Evolutionary conservation across 176 grass and related monocot genomes (phyloP).

Genomic region (Eremochloa ophiuroides): DNA sequence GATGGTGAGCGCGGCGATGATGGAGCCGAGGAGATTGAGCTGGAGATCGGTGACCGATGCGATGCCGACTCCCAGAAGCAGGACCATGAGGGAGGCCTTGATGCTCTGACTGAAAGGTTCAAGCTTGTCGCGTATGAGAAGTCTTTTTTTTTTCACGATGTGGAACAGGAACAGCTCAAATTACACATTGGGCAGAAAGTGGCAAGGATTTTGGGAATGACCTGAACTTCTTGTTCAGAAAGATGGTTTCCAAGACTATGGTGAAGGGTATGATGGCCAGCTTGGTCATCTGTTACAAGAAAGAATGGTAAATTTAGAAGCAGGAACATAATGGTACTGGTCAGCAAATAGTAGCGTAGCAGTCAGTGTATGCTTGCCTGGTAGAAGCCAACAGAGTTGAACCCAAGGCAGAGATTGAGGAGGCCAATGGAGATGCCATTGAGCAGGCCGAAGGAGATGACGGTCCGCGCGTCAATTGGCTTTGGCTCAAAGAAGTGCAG

Average conservation of each 20-base stretch:
- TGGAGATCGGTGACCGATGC: conserved; percentile 86
- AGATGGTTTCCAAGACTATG: conserved; percentile 75
- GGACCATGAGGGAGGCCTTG: conserved; percentile 69
- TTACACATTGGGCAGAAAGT: not conserved
- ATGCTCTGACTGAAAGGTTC: conserved; percentile 64
- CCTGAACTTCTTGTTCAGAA: conserved; percentile 93
- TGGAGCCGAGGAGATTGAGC: conserved; percentile 79
- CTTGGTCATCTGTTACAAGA: conserved; percentile 83
- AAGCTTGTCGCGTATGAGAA: not conserved
- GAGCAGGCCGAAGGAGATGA: conserved; percentile 78
- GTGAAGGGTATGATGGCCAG: conserved; percentile 99
- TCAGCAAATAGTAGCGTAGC: not conserved
- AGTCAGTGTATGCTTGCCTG: conserved; percentile 40
- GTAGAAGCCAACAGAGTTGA: conserved; percentile 98
- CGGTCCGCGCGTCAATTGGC: conserved; percentile 59
- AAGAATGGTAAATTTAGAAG: not conserved
- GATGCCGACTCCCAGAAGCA: conserved; percentile 81
- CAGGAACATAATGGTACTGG: not conserved
- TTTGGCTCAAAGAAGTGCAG: conserved; percentile 89
- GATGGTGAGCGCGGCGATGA: conserved; percentile 67
- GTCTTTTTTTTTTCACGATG: not conserved
- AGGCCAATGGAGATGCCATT: conserved; percentile 92
- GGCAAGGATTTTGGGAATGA: conserved; percentile 15
- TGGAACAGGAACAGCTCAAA: not conserved
- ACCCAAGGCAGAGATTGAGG: conserved; percentile 95